Conservation (phyloP, 2,329 filamentous ascomycete genomes). For the Boeremia lycopersici region DNA sequence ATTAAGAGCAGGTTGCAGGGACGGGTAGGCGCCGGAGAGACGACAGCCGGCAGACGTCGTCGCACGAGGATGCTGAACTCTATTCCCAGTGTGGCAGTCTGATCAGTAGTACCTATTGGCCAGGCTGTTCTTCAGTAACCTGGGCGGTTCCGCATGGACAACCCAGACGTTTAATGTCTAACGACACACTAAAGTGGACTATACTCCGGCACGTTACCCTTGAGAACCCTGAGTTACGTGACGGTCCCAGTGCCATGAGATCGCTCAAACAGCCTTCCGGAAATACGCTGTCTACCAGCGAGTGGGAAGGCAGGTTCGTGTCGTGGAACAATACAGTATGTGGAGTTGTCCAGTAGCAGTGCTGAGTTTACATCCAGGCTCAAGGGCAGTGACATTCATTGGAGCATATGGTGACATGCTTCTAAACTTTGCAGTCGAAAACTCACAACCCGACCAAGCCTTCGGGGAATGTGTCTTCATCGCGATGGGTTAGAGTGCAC, state of each 20-base stretch:
- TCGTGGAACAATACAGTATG: not conserved
- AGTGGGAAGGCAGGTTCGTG: not conserved
- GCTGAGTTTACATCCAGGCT: not conserved
- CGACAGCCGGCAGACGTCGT: conserved; percentile 16
- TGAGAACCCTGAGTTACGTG: conserved; percentile 6
- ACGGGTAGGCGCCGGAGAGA: conserved; percentile 11
- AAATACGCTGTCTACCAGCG: not conserved
- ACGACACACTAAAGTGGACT: conserved; percentile 8
- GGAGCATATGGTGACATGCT: not conserved
- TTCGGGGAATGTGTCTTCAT: too few relatives aligned
- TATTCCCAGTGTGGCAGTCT: conserved; percentile 13
- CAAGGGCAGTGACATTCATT: not conserved
- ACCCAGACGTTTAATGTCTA: conserved; percentile 33
- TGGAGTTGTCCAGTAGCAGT: not conserved
- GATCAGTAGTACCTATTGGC: conserved; percentile 17
- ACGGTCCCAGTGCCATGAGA: conserved; percentile 14
- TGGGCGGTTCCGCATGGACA: conserved; percentile 22
- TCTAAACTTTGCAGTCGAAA: not conserved
- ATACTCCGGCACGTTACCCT: conserved; percentile 18
- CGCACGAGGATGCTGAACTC: conserved; percentile 21
- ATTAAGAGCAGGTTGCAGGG: conserved; percentile 21
- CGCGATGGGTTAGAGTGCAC: not conserved
- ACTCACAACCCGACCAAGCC: not conserved
- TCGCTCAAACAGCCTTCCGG: conserved; percentile 2
- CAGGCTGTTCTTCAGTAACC: conserved; percentile 7